phyloP scores from a whole-genome alignment of 768 basidiomycete species.

The Fistulinella prunicolor region DNA sequence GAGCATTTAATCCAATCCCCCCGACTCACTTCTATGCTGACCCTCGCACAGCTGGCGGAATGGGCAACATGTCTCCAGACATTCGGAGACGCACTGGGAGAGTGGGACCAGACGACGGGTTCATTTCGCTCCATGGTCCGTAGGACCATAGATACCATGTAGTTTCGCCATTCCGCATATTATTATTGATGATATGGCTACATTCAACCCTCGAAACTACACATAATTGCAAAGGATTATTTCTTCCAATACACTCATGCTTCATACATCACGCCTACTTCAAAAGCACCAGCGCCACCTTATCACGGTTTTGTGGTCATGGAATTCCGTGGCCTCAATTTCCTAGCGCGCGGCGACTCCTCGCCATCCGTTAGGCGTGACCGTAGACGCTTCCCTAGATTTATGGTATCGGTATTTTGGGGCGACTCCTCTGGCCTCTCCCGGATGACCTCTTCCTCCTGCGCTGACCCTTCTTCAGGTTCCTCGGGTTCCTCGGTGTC shows the following conservation, averaged over 20 bases:
- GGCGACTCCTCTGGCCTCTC: conserved; percentile 1
- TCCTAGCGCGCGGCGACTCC: conserved; percentile 13
- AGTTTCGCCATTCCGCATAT: not conserved
- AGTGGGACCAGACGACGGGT: conserved; percentile 33
- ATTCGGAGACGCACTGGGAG: conserved; percentile 31
- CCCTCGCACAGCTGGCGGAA: conserved; percentile 29
- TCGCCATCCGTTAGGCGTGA: conserved; percentile 9
- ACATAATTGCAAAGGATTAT: not conserved
- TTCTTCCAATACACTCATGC: not conserved
- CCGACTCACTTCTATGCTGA: conserved; percentile 42
- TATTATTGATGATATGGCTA: not conserved
- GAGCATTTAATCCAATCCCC: conserved; percentile 34
- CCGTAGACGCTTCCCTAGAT: conserved; percentile 18
- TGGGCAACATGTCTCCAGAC: conserved; percentile 37
- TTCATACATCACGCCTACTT: not conserved
- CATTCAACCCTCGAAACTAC: not conserved
- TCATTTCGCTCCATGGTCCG: conserved; percentile 31
- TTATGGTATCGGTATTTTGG: not conserved
- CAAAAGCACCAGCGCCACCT: not conserved
- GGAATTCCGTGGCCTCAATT: conserved; percentile 10
- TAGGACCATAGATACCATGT: conserved; percentile 11
- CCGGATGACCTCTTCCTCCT: conserved; percentile 4
- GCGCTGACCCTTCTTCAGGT: conserved; percentile 7
- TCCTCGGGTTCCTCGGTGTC: conserved; percentile 13
- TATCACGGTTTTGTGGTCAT: not conserved